Conservation (phyloP, 257 asterid genomes). For the Asclepias syriaca region DNA sequence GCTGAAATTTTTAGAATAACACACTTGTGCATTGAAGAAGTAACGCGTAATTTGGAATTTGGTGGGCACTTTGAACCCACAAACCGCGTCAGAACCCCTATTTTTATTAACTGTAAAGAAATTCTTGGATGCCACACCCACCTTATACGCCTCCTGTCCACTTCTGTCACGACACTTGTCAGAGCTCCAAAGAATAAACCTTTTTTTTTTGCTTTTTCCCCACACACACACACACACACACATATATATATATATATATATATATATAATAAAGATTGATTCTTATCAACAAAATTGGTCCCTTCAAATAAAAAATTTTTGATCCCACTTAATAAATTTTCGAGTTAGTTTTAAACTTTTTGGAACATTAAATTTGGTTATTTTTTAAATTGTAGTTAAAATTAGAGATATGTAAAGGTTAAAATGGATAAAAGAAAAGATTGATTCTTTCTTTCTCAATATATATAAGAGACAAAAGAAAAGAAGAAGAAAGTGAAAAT, state of each 20-base stretch:
- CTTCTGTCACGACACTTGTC: constrained; percentile 12
- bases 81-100: constrained; percentile 54
- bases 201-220: background rate
- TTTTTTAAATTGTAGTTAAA: too few relatives aligned
- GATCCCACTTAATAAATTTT: too few relatives aligned
- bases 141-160: constrained; percentile 13
- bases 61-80: constrained; percentile 41
- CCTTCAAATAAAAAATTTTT: too few relatives aligned
- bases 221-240: background rate
- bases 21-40: constrained; percentile 13
- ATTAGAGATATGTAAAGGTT: too few relatives aligned
- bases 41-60: constrained; percentile 36
- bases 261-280: too few relatives aligned
- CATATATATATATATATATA: too few relatives aligned
- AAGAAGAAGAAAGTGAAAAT: too few relatives aligned
- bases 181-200: background rate
- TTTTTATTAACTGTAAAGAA: constrained; percentile 18
- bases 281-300: too few relatives aligned
- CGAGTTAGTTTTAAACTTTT: too few relatives aligned
- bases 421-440: background rate
- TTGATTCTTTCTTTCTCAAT: background rate
- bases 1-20: background rate
- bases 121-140: background rate
- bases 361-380: too few relatives aligned
- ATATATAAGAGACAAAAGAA: background rate